Evolutionary conservation across 352 stramenopile genomes (phyloP), one percentile per base, ranked within the genome.

Genomic region (Phytopythium litorale): DNA sequence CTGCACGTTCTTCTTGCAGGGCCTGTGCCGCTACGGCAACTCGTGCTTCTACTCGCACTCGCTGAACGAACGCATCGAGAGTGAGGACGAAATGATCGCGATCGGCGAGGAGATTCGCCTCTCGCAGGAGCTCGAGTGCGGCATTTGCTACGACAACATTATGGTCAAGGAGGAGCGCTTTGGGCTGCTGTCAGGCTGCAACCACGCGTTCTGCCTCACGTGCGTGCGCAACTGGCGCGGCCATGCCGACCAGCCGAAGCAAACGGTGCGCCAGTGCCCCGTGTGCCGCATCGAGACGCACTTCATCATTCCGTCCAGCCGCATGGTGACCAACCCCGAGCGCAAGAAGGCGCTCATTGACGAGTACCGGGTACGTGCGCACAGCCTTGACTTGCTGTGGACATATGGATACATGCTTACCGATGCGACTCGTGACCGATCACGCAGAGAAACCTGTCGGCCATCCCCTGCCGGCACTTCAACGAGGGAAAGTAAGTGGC

Each of bases 121-220:
- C 9, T 93, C 84, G 7, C 60, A 77, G 45, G 81, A 88, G 1
- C 66, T 93, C 28, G 87, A 94, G 70, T 96, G 87, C 62, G 87
- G 84, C 58, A 92, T 96, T 64, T 96, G 87, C 72, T 91, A 88
- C 62, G 87, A 96, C 57, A 79, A 82, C 65, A 74, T 94, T 43
- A 64, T 93, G 58, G 57, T 63, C 33, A 89, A 90, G 61, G 75
- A 75, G 42, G 85, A 94, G 64, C 85, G 85, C 43, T 96, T 96
- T 63, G 87, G 87, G 1, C 56, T 96, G 56, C 68, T 96, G 0
- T 92, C 85, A 33, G 81, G 82, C 58, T 96, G 87, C 70, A 78
- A 62, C 38, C 87, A 96, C 65, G 70, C 84, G 7, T 96, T 96
- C 61, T 96, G 87, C 66, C 72, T 96, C 54, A 76, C 77, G 32